Evolutionary conservation across 2,329 filamentous ascomycete genomes (phyloP).

Genomic region (Cercospora canescens): DNA sequence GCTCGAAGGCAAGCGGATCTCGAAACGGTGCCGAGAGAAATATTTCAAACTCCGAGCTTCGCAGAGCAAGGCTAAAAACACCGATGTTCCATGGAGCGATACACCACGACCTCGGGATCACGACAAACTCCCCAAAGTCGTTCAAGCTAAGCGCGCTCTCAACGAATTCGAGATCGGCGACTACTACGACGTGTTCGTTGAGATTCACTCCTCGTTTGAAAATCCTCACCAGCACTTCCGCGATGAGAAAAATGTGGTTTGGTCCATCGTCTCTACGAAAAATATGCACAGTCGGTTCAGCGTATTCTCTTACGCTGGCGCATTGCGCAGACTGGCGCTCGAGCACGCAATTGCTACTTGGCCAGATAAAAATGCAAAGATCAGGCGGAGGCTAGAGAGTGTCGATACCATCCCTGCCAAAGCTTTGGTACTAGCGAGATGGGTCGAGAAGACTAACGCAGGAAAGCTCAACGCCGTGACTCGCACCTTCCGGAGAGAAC

Average conservation of each 20-base stretch:
- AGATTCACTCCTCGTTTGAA: constrained; percentile 29
- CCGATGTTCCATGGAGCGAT: background rate
- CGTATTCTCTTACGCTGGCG: constrained; percentile 6
- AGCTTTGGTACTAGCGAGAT: constrained; percentile 20
- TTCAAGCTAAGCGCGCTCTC: constrained; percentile 24
- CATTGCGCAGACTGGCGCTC: constrained; percentile 31
- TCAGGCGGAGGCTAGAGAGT: constrained; percentile 21
- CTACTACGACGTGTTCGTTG: constrained; percentile 43
- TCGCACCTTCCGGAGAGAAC: constrained; percentile 18
- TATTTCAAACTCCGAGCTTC: constrained; percentile 58
- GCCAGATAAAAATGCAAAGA: constrained; percentile 16
- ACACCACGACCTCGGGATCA: background rate
- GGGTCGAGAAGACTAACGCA: constrained; percentile 18
- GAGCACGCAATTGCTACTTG: constrained; percentile 31
- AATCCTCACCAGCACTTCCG: constrained; percentile 26
- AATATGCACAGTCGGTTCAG: constrained; percentile 31
- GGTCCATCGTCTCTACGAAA: constrained; percentile 34
- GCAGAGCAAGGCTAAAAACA: constrained; percentile 27
- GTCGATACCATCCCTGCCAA: constrained; percentile 21
- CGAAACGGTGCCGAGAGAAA: constrained; percentile 68
- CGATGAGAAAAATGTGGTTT: constrained; percentile 38
- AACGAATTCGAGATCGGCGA: constrained; percentile 43
- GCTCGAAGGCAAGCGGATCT: constrained; percentile 62
- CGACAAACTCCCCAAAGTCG: constrained; percentile 16
- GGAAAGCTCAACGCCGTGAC: constrained; percentile 15